Conservation (phyloP, 164 flowering plant genomes). For the Liquidambar formosana region DNA sequence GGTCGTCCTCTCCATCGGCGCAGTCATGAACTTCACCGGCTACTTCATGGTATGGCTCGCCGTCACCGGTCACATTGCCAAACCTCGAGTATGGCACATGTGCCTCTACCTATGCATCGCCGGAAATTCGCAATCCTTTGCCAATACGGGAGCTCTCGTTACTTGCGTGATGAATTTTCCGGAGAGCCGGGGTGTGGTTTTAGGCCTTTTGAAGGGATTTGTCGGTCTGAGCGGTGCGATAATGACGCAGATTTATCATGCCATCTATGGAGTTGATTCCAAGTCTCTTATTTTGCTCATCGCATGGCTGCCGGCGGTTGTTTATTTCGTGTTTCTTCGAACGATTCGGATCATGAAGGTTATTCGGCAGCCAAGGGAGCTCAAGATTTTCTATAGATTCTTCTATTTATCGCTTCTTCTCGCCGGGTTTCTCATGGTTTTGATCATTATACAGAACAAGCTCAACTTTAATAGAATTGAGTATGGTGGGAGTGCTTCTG, state of each 20-base stretch:
- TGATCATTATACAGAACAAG: constrained; percentile 39
- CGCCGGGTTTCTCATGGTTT: constrained; percentile 48
- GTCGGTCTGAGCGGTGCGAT: constrained; percentile 75
- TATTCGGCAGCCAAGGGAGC: constrained; percentile 26
- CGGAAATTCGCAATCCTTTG: constrained; percentile 61
- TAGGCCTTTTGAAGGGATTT: constrained; percentile 65
- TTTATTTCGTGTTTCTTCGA: constrained; percentile 32
- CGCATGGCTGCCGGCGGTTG: constrained; percentile 46
- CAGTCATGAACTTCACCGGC: constrained; percentile 54
- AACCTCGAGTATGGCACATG: constrained; percentile 65
- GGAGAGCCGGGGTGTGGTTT: constrained; percentile 57
- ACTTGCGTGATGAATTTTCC: constrained; percentile 69
- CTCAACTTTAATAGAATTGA: constrained; percentile 25
- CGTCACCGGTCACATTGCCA: constrained; percentile 37
- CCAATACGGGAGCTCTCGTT: constrained; percentile 65
- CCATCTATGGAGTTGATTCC: constrained; percentile 40
- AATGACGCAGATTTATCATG: constrained; percentile 56
- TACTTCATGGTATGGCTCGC: constrained; percentile 73
- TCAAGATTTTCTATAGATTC: constrained; percentile 31
- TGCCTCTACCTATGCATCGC: constrained; percentile 59
- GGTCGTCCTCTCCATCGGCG: constrained; percentile 56
- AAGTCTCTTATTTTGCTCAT: constrained; percentile 39
- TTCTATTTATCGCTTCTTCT: constrained; percentile 38
- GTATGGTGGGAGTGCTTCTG: constrained; percentile 26
- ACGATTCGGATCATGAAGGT: constrained; percentile 37